phyloP scores from a whole-genome alignment of 1,139 yeast species.

The Suzukiozyma palmioleophila region DNA sequence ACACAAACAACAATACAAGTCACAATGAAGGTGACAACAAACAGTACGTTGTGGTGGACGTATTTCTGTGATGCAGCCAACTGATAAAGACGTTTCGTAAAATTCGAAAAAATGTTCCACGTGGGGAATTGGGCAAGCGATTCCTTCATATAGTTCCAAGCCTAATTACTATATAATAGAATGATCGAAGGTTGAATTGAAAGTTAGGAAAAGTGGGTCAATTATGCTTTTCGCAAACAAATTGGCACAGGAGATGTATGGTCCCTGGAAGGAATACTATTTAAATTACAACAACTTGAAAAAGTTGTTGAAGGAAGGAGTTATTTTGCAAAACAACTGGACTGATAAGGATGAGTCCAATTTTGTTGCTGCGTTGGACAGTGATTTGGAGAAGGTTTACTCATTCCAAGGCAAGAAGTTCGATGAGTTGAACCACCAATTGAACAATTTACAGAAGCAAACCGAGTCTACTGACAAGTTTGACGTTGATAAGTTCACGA shows the following conservation, averaged over 20 bases:
- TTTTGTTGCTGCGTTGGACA: constrained; percentile 78
- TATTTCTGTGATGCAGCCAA: too few species aligned
- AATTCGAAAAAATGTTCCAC: not conserved
- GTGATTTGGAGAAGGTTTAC: constrained; percentile 89
- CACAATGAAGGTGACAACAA: too few species aligned
- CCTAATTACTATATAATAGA: too few species aligned
- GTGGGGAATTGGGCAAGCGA: too few species aligned
- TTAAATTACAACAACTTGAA: constrained; percentile 76
- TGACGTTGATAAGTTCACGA: constrained; percentile 55
- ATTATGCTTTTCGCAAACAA: constrained; percentile 83
- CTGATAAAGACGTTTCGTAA: too few species aligned
- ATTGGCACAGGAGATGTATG: constrained; percentile 73
- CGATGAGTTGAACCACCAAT: constrained; percentile 60
- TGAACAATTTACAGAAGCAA: constrained; percentile 56
- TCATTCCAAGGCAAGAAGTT: constrained; percentile 74
- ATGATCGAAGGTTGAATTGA: too few species aligned
- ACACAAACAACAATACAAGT: too few species aligned
- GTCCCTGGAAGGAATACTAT: constrained; percentile 86
- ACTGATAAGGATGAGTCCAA: constrained; percentile 75
- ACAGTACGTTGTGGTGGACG: too few species aligned
- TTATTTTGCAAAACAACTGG: constrained; percentile 57
- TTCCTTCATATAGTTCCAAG: too few species aligned
- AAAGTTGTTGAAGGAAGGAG: constrained; percentile 76
- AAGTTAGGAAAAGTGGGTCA: constrained; percentile 4
- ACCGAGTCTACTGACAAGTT: constrained; percentile 36